Evolutionary conservation across 768 basidiomycete genomes (phyloP).

Genomic region (Mycena haematopus): DNA sequence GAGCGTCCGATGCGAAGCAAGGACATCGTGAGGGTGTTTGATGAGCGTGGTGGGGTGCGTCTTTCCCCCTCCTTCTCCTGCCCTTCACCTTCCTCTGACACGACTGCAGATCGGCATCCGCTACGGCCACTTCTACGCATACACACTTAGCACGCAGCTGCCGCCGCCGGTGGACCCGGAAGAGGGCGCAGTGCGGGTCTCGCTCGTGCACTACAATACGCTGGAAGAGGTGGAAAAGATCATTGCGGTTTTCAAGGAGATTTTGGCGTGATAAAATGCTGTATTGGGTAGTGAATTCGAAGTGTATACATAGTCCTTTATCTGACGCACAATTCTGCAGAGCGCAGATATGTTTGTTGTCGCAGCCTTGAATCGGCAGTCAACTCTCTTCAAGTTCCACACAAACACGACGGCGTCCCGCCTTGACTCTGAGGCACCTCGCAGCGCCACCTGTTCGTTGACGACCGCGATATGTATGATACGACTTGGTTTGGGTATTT

Average conservation of each 20-base stretch:
- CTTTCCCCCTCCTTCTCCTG: not conserved
- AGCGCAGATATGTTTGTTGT: too few species aligned
- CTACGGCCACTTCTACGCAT: conserved; percentile 82
- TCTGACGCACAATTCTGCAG: too few species aligned
- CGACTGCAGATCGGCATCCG: conserved; percentile 71
- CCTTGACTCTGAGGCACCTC: too few species aligned
- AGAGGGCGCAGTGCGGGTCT: conserved; percentile 77
- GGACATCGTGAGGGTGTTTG: conserved; percentile 69
- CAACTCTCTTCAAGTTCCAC: too few species aligned
- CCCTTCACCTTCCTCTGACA: not conserved
- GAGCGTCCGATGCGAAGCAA: conserved; percentile 61
- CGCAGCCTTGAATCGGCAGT: too few species aligned
- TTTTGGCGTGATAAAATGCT: conserved; percentile 40
- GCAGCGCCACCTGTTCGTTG: too few species aligned
- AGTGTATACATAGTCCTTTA: too few species aligned
- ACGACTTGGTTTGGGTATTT: too few species aligned
- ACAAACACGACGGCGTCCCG: too few species aligned
- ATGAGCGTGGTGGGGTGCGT: conserved; percentile 67
- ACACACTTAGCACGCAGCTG: conserved; percentile 60
- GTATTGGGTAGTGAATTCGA: too few species aligned
- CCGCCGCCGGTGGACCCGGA: conserved; percentile 61
- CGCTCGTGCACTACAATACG: conserved; percentile 83
- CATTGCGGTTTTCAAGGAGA: conserved; percentile 59
- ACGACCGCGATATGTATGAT: too few species aligned
- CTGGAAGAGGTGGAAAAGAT: conserved; percentile 70